A percentile compares a stretch with the other conserved stretches of the same genome.
These are phyloP conservation scores for Streptanthus diversifolius DNA, from an alignment of 345 rosid genomes.

Conservation along the genomic window DNA sequence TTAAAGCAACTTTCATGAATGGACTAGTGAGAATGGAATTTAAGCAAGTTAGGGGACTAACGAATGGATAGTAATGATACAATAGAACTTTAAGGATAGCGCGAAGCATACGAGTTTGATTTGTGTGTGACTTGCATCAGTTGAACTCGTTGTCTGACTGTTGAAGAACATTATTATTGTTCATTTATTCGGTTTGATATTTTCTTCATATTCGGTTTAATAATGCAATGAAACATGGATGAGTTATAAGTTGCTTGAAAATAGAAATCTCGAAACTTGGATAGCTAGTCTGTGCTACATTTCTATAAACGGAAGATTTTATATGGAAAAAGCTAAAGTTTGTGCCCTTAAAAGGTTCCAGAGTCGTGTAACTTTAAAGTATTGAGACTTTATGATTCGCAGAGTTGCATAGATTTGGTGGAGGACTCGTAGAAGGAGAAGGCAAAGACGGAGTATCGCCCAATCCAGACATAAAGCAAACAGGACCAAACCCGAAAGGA, in stretches of 20 bases:
- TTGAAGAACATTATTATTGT: background rate
- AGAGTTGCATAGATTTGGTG: constrained; percentile 92
- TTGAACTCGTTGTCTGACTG: background rate
- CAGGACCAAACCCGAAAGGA: constrained; percentile 54
- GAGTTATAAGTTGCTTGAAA: background rate
- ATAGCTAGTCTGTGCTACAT: background rate
- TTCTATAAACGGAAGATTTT: background rate
- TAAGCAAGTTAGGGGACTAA: background rate
- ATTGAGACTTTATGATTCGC: constrained; percentile 21
- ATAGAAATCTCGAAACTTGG: background rate
- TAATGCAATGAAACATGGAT: background rate
- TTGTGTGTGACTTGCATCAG: background rate
- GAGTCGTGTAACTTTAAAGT: constrained; percentile 1
- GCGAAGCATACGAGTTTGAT: background rate
- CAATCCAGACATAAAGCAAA: constrained; percentile 56
- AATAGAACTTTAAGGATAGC: background rate
- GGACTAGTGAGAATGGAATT: constrained; percentile 2
- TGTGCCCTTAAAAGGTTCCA: background rate
- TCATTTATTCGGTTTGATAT: background rate
- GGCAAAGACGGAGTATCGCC: constrained; percentile 51
- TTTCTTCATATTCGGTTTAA: background rate
- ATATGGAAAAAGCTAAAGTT: background rate
- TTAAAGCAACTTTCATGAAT: background rate
- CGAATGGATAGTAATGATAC: background rate
- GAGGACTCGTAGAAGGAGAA: constrained; percentile 66